phyloP scores from a whole-genome alignment of 371 early-diverging fungal genomes.

The Mortierella sp. region DNA sequence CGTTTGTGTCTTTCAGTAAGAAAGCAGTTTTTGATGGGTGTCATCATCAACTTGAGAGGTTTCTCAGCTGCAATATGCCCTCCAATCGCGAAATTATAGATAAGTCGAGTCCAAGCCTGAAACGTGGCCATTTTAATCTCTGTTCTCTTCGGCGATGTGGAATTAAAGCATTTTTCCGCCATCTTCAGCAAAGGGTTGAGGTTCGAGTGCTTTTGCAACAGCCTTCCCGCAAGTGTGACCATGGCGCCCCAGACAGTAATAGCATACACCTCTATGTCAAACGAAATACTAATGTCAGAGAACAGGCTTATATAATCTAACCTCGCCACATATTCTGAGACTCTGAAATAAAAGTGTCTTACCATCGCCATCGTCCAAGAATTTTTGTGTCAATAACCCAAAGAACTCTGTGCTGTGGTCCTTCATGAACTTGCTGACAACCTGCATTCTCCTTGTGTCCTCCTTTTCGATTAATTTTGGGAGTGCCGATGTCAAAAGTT shows the following conservation, averaged over 20 bases:
- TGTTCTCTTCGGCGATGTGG: slow-evolving; percentile 5
- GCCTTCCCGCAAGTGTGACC: slow-evolving; percentile 30
- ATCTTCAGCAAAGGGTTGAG: slow-evolving; percentile 46
- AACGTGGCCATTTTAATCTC: slow-evolving; percentile 46
- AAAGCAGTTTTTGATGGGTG: slow-evolving; percentile 38
- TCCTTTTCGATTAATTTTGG: slow-evolving; percentile 40
- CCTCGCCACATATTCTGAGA: not conserved
- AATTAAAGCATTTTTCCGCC: slow-evolving; percentile 42
- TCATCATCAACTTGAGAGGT: slow-evolving; percentile 25
- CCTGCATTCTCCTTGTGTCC: slow-evolving; percentile 16
- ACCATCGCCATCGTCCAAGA: slow-evolving; percentile 29
- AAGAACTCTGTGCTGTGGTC: slow-evolving; percentile 23
- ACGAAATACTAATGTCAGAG: not conserved
- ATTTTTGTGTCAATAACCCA: slow-evolving; percentile 13
- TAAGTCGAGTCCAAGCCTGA: slow-evolving; percentile 51
- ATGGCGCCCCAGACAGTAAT: slow-evolving; percentile 45
- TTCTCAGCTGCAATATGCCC: slow-evolving; percentile 33
- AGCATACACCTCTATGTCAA: slow-evolving; percentile 34
- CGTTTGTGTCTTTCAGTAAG: slow-evolving; percentile 28
- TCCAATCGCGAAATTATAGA: slow-evolving; percentile 45
- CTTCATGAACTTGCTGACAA: slow-evolving; percentile 24
- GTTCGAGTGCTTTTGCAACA: slow-evolving; percentile 23
- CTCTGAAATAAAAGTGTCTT: slow-evolving; percentile 3
- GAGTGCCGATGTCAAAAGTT: slow-evolving; percentile 19
- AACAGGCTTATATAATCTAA: not conserved